A percentile compares a stretch with the other conserved stretches of the same genome.
Evolutionary conservation across 164 flowering plant genomes (phyloP).

Genomic region (Akebia trifoliata): DNA sequence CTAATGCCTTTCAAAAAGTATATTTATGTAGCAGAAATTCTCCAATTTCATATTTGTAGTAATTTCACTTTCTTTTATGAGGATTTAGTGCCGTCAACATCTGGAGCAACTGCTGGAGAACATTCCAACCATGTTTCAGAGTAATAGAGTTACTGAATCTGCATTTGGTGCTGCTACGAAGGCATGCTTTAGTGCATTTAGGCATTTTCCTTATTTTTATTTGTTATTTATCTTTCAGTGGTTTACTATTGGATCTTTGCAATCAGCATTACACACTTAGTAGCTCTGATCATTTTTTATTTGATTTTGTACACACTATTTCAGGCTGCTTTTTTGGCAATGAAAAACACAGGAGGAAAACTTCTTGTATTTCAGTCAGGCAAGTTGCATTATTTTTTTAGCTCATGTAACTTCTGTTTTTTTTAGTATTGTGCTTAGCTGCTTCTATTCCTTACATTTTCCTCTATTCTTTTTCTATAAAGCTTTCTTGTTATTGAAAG

Average conservation of each 20-base stretch:
- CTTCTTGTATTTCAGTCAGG: slow-evolving; percentile 97
- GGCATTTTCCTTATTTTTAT: too few species aligned
- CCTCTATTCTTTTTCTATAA: too few species aligned
- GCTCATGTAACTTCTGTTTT: too few species aligned
- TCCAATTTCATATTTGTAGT: too few species aligned
- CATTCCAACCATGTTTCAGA: slow-evolving; percentile 92
- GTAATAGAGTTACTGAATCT: slow-evolving; percentile 74
- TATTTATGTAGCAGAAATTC: too few species aligned
- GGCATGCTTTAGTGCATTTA: slow-evolving; percentile 57
- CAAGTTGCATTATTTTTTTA: slow-evolving; percentile 23
- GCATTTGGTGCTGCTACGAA: slow-evolving; percentile 94
- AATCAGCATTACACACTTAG: not conserved
- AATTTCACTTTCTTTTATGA: slow-evolving; percentile 17
- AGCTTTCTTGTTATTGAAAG: too few species aligned
- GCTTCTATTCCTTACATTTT: too few species aligned
- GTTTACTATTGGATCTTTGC: not conserved
- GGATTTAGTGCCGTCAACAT: slow-evolving; percentile 77
- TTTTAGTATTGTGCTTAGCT: not conserved
- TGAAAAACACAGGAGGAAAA: slow-evolving; percentile 92
- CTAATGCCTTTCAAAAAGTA: not conserved
- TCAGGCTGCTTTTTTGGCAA: slow-evolving; percentile 93
- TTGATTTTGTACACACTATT: too few species aligned
- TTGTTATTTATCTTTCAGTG: too few species aligned
- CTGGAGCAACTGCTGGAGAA: slow-evolving; percentile 82
- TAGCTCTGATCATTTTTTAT: too few species aligned